Evolutionary conservation across 2,329 filamentous ascomycete species (phyloP), one percentile per base, ranked within the genome.

Genomic region (Trichoderma sp.): DNA sequence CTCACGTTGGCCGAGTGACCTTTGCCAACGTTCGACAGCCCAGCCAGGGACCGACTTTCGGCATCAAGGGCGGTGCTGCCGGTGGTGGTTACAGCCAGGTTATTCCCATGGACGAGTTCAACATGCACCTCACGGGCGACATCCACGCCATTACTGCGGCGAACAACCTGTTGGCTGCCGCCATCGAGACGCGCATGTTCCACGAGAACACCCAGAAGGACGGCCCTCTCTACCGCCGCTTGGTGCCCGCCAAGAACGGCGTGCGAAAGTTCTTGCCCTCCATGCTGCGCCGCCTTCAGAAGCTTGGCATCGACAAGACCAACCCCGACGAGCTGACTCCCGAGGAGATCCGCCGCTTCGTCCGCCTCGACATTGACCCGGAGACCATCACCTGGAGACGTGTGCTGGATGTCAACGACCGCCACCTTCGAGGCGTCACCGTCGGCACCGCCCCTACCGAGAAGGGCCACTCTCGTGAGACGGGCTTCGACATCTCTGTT

Each of bases 71-170:
- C 68, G 95, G 95, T 73, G 95, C 95, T 66, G 95, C 95, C 64
- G 95, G 95, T 73, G 95, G 95, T 77, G 95, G 95, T 45, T 99
- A 98, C 86, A 97, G 92, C 77, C 95, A 99, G 78, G 95, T 99
- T 74, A 98, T 99, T 72, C 95, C 95, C 66, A 99, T 99, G 95
- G 95, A 99, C 73, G 95, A 99, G 78, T 99, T 99, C 83, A 99
- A 99, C 80, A 82, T 99, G 74, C 95, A 99, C 78, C 81, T 99
- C 73, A 99, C 95, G 63, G 95, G 95, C 73, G 95, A 99, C 76
- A 98, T 99, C 65, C 95, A 99, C 77, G 95, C 95, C 69, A 95
- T 99, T 74, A 93, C 93, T 61, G 94, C 94, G 30, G 95, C 95
- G 44, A 99, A 98, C 85, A 99, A 99, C 79, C 83, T 99, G 65